A percentile compares a stretch with the other conserved stretches of the same genome.
phyloP scores from a whole-genome alignment of 139 green algal species.

The Deuterostichococcus epilithicus region DNA sequence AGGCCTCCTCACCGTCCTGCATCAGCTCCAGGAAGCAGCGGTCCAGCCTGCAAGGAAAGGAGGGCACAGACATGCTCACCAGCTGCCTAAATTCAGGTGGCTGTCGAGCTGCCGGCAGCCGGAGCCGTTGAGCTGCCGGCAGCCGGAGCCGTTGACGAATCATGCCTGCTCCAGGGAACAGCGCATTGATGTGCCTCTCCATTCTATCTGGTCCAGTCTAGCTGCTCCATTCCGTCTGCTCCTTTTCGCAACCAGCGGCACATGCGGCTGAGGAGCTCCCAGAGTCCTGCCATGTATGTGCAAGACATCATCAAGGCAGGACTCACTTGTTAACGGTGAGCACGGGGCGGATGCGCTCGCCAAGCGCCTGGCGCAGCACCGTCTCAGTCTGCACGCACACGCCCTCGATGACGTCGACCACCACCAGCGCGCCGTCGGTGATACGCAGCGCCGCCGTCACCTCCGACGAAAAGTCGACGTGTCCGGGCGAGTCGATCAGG shows the following conservation, averaged over 20 bases:
- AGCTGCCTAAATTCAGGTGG: no score
- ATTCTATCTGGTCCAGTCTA: no score
- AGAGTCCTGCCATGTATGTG: no score
- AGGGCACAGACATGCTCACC: not conserved
- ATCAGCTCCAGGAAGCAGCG: slow-evolving; percentile 99
- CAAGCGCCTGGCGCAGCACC: slow-evolving; percentile 91
- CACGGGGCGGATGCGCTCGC: slow-evolving; percentile 96
- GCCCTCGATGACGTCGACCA: slow-evolving; percentile 99
- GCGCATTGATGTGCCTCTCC: no score
- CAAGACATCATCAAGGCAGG: not conserved
- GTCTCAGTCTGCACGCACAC: slow-evolving; percentile 99
- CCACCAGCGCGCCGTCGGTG: slow-evolving; percentile 97
- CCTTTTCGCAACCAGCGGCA: no score
- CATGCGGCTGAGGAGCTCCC: no score
- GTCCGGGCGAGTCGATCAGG: slow-evolving; percentile 98
- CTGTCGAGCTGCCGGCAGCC: no score
- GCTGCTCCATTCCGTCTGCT: no score
- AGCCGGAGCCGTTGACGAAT: no score
- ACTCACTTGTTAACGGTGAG: slow-evolving; percentile 86
- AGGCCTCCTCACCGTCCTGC: slow-evolving; percentile 94
- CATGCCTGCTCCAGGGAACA: no score
- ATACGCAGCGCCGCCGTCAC: slow-evolving; percentile 98
- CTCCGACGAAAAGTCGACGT: slow-evolving; percentile 99
- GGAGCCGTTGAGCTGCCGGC: no score
- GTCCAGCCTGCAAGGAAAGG: slow-evolving; percentile 82